Evolutionary conservation across 208 protist genomes (phyloP), one percentile per base, ranked within the genome.

Genomic region (Angomonas deanei): DNA sequence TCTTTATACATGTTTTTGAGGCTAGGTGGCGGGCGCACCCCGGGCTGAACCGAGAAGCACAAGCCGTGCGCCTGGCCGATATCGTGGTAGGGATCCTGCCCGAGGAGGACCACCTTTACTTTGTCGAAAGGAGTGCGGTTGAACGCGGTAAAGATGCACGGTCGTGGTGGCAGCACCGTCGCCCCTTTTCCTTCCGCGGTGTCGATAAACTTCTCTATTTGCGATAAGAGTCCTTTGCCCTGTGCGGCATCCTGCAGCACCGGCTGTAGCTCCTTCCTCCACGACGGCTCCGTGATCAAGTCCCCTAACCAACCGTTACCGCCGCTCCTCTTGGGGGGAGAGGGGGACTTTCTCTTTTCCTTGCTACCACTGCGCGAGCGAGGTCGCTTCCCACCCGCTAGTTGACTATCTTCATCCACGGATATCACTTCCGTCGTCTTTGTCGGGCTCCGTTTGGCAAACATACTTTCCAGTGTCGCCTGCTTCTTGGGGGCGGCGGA

Each of bases 1-100:
- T 99, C 97, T 76, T 97, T 97, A 81, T 97, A 99, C 34, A 99
- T 98, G 72, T 98, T 99, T n/a, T 78, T 60, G 26, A 98, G 72
- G 52, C 84, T 96, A 32, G 86, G 91, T 38, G 96, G 95, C 11
- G 72, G 46, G 10, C 62, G 31, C 0, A 98, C 81, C 15, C 97
- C 97, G 8, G 84, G 86, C 13, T 76, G 69, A 0, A 99, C 98
- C 3, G 91, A 97, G 72, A 99, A 99, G 58, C 87, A 89, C 13
- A 99, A 74, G 1, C 98, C 98, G 73, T 99, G 96, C 0, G 98
- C 98, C 69, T 99, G 97, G 31, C 92, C 86, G 50, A 84, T 62
- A 32, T 88, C 72, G 62, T 96, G 92, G 71, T 99, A 99, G 6
- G 97, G 97, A 73, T 99, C 97, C 71, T 99, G 97, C 13, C 97